phyloP scores from a whole-genome alignment of 495 filamentous ascomycete genomes.

The Neurospora sp. region DNA sequence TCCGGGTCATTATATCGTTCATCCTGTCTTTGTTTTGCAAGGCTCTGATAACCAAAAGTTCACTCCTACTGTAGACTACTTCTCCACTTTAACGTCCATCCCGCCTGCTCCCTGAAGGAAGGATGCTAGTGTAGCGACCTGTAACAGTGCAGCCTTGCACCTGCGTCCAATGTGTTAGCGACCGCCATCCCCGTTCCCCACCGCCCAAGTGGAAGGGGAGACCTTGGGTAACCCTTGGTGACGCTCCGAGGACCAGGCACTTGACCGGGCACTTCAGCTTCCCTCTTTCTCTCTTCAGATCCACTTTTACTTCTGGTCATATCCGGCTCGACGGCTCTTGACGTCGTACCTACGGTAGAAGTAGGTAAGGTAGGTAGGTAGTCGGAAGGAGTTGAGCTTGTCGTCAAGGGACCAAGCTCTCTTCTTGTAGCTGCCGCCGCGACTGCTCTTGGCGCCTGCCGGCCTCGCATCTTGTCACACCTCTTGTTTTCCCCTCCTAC shows the following conservation, averaged over 20 bases:
- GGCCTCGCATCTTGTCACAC: neutral
- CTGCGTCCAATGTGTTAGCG: neutral
- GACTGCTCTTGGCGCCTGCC: neutral
- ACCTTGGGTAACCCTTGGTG: neutral
- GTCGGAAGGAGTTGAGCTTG: neutral
- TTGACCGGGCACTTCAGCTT: neutral
- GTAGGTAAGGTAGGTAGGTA: neutral
- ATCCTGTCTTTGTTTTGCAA: neutral
- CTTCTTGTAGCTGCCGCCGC: neutral
- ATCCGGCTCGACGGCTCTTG: neutral
- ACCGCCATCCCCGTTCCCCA: neutral
- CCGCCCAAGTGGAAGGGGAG: neutral
- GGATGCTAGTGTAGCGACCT: neutral
- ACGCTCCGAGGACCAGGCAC: neutral
- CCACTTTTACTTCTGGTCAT: neutral
- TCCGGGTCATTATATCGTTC: neutral
- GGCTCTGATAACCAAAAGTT: neutral
- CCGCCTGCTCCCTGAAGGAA: neutral
- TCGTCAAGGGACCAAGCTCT: neutral
- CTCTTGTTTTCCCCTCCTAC: neutral
- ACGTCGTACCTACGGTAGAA: neutral
- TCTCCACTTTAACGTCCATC: neutral
- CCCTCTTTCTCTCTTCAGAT: neutral
- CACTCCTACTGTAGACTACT: neutral
- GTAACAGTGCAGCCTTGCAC: neutral